phyloP scores from a whole-genome alignment of 495 filamentous ascomycete species.

The Aspergillus sclerotioniger region DNA sequence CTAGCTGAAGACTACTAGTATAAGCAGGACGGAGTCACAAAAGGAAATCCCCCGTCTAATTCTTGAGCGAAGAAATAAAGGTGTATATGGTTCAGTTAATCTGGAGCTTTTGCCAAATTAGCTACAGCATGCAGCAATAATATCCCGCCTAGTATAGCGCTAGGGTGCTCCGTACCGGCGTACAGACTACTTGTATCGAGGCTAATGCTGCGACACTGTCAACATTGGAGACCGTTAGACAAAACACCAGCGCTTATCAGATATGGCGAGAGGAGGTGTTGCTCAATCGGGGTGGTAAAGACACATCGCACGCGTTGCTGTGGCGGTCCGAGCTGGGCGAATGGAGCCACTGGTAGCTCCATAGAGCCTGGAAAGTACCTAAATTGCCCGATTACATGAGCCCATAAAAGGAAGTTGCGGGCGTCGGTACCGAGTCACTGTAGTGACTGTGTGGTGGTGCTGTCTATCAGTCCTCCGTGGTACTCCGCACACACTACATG shows the following conservation, averaged over 20 bases:
- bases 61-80: background rate
- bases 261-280: background rate
- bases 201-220: background rate
- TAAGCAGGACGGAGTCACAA: background rate
- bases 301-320: background rate
- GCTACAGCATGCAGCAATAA: background rate
- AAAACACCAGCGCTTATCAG: background rate
- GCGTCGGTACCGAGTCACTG: no score
- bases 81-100: background rate
- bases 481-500: background rate
- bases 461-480: background rate
- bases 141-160: background rate
- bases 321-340: background rate
- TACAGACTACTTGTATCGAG: background rate
- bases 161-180: no score
- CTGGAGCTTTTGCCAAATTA: background rate
- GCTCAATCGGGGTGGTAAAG: background rate
- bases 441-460: no score
- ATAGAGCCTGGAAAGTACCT: background rate
- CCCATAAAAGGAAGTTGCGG: background rate
- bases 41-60: background rate
- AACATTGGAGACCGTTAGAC: background rate
- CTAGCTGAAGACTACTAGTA: no score
- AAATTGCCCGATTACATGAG: slow-evolving; percentile 2
- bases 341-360: background rate